These are phyloP conservation scores for Fraxinus floribunda DNA, from an alignment of 305 asterid genomes.

Conservation along the genomic window DNA sequence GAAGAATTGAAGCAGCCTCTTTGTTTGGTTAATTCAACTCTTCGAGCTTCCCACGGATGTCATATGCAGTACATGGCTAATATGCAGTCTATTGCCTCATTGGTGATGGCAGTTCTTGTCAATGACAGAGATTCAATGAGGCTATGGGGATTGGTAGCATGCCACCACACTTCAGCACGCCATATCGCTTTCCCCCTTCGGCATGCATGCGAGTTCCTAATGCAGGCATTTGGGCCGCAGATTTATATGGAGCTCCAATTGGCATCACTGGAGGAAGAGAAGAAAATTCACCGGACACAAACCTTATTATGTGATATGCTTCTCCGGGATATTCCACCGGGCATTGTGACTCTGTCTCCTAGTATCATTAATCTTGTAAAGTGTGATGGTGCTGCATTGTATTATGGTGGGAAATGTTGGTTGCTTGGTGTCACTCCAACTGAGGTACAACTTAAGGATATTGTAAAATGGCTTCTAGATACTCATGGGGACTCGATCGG, in stretches of 20 bases:
- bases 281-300: constrained; percentile 52
- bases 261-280: constrained; percentile 56
- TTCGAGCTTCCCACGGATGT: constrained; percentile 61
- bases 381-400: constrained; percentile 75
- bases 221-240: constrained; percentile 57
- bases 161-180: constrained; percentile 65
- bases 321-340: constrained; percentile 56
- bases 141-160: constrained; percentile 72
- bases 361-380: constrained; percentile 64
- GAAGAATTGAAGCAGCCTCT: constrained; percentile 49
- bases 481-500: constrained; percentile 48
- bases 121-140: constrained; percentile 41
- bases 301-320: constrained; percentile 66
- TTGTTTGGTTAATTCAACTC: constrained; percentile 64
- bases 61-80: constrained; percentile 58
- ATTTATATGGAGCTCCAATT: constrained; percentile 60
- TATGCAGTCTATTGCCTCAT: constrained; percentile 66
- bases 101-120: constrained; percentile 51
- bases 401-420: constrained; percentile 54
- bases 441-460: constrained; percentile 47
- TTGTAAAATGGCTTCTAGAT: constrained; percentile 49
- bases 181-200: constrained; percentile 60
- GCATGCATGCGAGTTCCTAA: constrained; percentile 63
- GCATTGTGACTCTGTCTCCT: constrained; percentile 60
- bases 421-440: constrained; percentile 69